phyloP scores from a whole-genome alignment of 345 rosid genomes.

The Euclidium syriacum region DNA sequence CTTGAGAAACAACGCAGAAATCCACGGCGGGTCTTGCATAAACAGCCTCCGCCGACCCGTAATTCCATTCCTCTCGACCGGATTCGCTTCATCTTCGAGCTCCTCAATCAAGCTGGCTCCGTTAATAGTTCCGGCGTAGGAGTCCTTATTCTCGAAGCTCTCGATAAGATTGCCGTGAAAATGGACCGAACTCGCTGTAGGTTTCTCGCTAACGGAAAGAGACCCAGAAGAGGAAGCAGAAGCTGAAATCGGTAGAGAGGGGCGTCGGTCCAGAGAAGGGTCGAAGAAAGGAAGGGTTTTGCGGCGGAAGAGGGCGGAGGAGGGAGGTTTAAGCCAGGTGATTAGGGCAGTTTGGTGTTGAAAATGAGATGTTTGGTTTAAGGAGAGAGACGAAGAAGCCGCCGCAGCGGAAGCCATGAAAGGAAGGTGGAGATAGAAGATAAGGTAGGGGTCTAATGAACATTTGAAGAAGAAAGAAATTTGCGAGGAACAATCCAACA shows the following conservation, averaged over 20 bases:
- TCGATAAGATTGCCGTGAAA: constrained; percentile 40
- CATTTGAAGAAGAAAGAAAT: constrained; percentile 18
- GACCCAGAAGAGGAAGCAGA: constrained; percentile 35
- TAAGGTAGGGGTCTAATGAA: constrained; percentile 24
- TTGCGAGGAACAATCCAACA: constrained; percentile 8
- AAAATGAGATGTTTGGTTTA: constrained; percentile 38
- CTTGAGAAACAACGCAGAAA: constrained; percentile 59
- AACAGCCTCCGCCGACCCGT: constrained; percentile 36
- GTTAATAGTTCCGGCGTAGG: constrained; percentile 25
- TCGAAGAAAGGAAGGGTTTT: constrained; percentile 39
- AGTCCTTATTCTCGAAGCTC: constrained; percentile 36
- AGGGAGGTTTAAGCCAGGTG: constrained; percentile 33
- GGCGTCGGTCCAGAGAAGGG: constrained; percentile 9
- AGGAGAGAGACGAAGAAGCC: constrained; percentile 31
- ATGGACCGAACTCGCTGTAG: constrained; percentile 24
- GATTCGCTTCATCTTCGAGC: constrained; percentile 37
- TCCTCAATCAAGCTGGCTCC: constrained; percentile 20
- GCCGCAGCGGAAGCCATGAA: constrained; percentile 46
- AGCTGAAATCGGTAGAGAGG: constrained; percentile 19
- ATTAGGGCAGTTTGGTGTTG: constrained; percentile 31
- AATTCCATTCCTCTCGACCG: constrained; percentile 29
- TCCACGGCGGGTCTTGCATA: constrained; percentile 79
- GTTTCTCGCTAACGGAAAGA: constrained; percentile 34
- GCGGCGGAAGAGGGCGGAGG: constrained; percentile 33
- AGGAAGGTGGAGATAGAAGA: constrained; percentile 26